phyloP scores from a whole-genome alignment of 805 yeast species.

The Candida incommunis region DNA sequence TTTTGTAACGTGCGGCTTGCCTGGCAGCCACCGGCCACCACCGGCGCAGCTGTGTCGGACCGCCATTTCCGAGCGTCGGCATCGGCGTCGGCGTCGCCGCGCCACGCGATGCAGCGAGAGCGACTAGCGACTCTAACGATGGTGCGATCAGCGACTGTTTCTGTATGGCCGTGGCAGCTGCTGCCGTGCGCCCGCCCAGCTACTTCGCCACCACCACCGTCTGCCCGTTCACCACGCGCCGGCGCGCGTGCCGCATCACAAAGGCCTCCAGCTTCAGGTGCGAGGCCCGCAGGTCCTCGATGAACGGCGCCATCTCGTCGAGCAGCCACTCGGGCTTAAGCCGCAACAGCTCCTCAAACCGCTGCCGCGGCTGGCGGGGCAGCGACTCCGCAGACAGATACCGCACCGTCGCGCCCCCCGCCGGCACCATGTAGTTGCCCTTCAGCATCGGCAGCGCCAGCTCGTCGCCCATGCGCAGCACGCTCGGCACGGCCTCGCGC shows the following conservation, averaged over 20 bases:
- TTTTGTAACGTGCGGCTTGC: too few relatives aligned
- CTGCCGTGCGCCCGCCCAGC: neutral
- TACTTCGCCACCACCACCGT: neutral
- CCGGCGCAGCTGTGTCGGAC: too few relatives aligned
- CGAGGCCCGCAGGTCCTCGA: conserved; percentile 42
- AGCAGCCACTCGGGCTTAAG: conserved; percentile 46
- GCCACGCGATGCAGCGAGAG: too few relatives aligned
- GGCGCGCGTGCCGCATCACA: neutral
- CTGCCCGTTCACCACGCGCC: neutral
- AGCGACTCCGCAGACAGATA: conserved; percentile 38
- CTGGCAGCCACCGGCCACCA: too few relatives aligned
- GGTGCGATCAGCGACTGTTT: neutral
- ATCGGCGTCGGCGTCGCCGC: too few relatives aligned
- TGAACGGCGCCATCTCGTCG: conserved; percentile 48
- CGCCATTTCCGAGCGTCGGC: too few relatives aligned
- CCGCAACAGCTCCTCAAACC: conserved; percentile 40
- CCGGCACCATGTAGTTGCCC: conserved; percentile 42
- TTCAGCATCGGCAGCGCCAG: conserved; percentile 38
- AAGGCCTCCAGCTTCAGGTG: conserved; percentile 33
- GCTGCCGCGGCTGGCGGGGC: conserved; percentile 30
- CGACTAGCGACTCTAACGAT: too few relatives aligned
- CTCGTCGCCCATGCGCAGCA: conserved; percentile 43
- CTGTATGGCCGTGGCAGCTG: neutral
- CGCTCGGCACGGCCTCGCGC: neutral
- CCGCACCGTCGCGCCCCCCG: conserved; percentile 30